Evolutionary conservation across 139 green algal species (phyloP), one percentile per base, ranked within the genome.

Genomic region (Nannochloris sp.): DNA sequence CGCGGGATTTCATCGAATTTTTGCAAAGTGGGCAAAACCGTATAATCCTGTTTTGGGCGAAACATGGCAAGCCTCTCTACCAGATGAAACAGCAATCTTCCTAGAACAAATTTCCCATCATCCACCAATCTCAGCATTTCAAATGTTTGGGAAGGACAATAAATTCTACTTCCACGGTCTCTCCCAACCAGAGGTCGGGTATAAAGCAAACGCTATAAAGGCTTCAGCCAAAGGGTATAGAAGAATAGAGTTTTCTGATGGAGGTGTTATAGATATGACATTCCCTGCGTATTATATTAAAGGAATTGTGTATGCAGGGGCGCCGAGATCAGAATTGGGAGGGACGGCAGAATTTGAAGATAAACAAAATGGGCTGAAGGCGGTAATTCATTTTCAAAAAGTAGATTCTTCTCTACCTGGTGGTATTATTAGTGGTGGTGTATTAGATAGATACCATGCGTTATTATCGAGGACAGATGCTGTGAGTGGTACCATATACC

Each of bases 31-130:
- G 82, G 70, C 73, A 39, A 95, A 95, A 72, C 88, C 88, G 0
- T 95, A 95, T 79, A 95, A 95, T 67, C 88, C 88, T 0, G 89
- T 95, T 15, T 72, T 95, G n/a, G 88, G 88, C 0, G 87, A 94
- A 75, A 95, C 87, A 0, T 95, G 83, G 83, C 77, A 92, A 61
- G 75, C 66, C 6, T 19, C 4, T 30, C 77, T 89, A 34, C 61
- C 63, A 0, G 86, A 89, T 33, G 87, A 83, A 3, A 77, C 67
- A 19, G 34, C 25, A 23, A 79, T 94, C 10, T 87, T 61, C 65
- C 79, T 95, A 68, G 88, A 95, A 74, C 87, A 95, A 70, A 81
- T 92, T 61, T 46, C 33, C 15, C 65, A 90, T 64, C 83, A 90
- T 67, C 88, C 88, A 2, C 88, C 88, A 7, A 71, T 95, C 10